These are phyloP conservation scores for Naganishia randhawae DNA, from an alignment of 768 basidiomycete genomes.

Conservation along the genomic window DNA sequence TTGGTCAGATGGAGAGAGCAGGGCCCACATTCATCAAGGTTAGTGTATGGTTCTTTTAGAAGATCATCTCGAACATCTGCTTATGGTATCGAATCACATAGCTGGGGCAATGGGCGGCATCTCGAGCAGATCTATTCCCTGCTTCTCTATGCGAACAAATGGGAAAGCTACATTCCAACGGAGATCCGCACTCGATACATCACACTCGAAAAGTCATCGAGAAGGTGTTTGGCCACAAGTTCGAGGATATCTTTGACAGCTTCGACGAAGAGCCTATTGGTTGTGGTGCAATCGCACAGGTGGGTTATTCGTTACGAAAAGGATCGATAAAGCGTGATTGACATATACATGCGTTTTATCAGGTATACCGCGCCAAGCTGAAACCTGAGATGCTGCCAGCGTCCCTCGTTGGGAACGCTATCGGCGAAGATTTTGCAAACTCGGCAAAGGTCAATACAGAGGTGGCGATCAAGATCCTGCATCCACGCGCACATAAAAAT, in stretches of 20 bases:
- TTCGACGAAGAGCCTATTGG: conserved; percentile 86
- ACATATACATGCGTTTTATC: conserved; percentile 41
- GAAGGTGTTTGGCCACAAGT: conserved; percentile 72
- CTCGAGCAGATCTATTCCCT: conserved; percentile 89
- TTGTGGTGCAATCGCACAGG: conserved; percentile 96
- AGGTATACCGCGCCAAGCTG: conserved; percentile 83
- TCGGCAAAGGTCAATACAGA: conserved; percentile 53
- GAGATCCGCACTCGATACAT: conserved; percentile 69
- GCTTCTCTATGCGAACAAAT: conserved; percentile 75
- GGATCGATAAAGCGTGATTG: neutral
- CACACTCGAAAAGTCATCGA: conserved; percentile 82
- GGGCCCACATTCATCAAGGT: conserved; percentile 94
- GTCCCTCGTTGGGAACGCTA: conserved; percentile 60
- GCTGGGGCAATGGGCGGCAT: conserved; percentile 98
- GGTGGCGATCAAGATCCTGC: conserved; percentile 93
- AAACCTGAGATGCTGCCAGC: conserved; percentile 79
- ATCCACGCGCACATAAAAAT: conserved; percentile 74
- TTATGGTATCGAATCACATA: conserved; percentile 42
- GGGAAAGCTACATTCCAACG: conserved; percentile 82
- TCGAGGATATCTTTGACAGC: conserved; percentile 83
- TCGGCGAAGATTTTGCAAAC: neutral
- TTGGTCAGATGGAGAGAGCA: conserved; percentile 82
- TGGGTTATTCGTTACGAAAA: neutral
- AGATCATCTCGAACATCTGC: neutral
- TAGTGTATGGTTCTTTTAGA: conserved; percentile 53